phyloP scores from a whole-genome alignment of 352 stramenopile species.

The Globisporangium spiculum region DNA sequence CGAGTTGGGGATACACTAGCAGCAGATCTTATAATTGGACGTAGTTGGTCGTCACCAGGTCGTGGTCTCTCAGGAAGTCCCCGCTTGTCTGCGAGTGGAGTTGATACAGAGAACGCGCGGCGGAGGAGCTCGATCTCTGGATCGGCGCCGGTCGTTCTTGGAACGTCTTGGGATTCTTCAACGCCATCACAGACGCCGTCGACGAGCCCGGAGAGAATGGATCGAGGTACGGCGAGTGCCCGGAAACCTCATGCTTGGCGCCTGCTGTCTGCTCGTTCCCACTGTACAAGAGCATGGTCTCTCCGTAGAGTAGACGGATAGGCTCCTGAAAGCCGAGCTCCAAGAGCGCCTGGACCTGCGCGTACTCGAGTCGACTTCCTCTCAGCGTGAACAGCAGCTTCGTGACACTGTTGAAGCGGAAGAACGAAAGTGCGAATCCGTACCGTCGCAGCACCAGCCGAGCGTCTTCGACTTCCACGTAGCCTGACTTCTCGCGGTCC shows the following conservation, averaged over 20 bases:
- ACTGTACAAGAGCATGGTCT: constrained; percentile 3
- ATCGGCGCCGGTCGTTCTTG: not conserved
- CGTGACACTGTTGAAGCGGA: constrained; percentile 20
- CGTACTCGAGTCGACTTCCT: constrained; percentile 6
- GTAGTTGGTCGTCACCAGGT: constrained; percentile 1
- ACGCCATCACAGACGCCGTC: not conserved
- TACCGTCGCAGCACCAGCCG: constrained; percentile 8
- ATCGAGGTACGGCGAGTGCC: not conserved
- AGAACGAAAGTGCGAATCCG: constrained; percentile 17
- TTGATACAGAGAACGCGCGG: constrained; percentile 3
- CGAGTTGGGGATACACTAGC: not conserved
- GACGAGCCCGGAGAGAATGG: not conserved
- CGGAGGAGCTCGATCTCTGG: not conserved
- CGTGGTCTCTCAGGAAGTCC: not conserved
- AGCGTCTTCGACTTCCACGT: constrained; percentile 13
- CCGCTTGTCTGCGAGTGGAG: constrained; percentile 1
- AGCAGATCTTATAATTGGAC: not conserved
- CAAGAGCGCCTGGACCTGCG: constrained; percentile 7
- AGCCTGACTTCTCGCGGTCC: constrained; percentile 1
- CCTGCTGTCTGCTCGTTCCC: not conserved
- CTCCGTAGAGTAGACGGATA: constrained; percentile 3
- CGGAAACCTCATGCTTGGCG: not conserved
- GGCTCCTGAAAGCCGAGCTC: constrained; percentile 5
- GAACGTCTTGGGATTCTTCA: not conserved
- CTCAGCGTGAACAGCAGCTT: constrained; percentile 13